Evolutionary conservation across 495 filamentous ascomycete species (phyloP).

Genomic region (Chaetomium tenue): DNA sequence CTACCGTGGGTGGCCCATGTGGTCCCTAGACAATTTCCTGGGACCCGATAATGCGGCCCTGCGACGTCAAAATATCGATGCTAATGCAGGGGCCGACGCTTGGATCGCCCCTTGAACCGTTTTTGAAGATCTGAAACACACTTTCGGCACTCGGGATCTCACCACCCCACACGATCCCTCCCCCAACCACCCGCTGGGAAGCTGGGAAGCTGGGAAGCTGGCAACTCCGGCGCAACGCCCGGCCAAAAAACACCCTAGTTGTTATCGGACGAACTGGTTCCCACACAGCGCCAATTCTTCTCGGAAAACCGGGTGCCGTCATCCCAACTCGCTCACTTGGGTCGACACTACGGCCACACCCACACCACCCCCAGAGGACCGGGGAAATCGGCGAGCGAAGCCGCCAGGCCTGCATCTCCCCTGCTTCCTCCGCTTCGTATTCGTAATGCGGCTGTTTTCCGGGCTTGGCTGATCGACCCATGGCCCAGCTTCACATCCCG

Average conservation of each 20-base stretch:
- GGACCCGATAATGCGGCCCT: constrained; percentile 35
- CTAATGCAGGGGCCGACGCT: constrained; percentile 34
- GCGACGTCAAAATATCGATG: constrained; percentile 33
- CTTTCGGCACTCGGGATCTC: constrained; percentile 19
- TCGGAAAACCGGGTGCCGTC: constrained; percentile 1
- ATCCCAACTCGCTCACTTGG: constrained; percentile 10
- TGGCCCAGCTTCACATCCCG: background rate
- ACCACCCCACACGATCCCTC: constrained; percentile 5
- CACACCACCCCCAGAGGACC: background rate
- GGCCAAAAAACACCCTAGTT: background rate
- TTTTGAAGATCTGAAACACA: constrained; percentile 30
- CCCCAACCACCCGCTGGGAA: constrained; percentile 5
- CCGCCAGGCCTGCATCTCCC: constrained; percentile 9
- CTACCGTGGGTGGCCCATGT: constrained; percentile 26
- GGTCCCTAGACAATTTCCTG: constrained; percentile 30
- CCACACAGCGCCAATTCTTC: background rate
- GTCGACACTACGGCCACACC: constrained; percentile 9
- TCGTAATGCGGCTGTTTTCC: constrained; percentile 1
- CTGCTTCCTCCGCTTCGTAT: constrained; percentile 2
- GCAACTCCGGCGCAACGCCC: constrained; percentile 8
- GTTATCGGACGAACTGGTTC: constrained; percentile 1
- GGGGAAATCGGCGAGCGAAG: background rate
- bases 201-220: constrained; percentile 1
- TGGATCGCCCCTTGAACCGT: constrained; percentile 27
- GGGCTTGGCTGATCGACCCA: constrained; percentile 7